Conservation (phyloP, 352 stramenopile genomes). For the Pythium guiyangense region DNA sequence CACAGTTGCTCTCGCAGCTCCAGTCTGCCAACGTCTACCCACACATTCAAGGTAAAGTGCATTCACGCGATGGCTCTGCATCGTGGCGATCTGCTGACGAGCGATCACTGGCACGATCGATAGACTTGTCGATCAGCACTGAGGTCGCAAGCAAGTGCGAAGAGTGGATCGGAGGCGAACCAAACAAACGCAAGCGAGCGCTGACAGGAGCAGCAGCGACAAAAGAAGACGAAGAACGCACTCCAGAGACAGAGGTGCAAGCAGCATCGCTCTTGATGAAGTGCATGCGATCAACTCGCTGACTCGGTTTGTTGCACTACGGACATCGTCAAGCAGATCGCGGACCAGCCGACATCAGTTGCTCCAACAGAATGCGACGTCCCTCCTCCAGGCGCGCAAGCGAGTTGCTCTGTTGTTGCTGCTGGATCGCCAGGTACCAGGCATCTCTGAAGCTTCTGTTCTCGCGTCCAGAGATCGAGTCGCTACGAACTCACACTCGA, state of each 20-base stretch:
- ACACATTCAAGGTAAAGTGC: constrained; percentile 11
- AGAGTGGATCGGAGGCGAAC: constrained; percentile 21
- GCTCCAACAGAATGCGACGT: neutral
- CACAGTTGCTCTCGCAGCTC: constrained; percentile 39
- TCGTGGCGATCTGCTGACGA: neutral
- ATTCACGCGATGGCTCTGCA: neutral
- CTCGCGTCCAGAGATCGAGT: too few relatives aligned
- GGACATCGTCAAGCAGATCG: too few relatives aligned
- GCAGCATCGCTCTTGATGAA: neutral
- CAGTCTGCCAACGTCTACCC: constrained; percentile 19
- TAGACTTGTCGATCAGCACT: constrained; percentile 11
- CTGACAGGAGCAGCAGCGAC: constrained; percentile 1
- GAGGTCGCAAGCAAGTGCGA: constrained; percentile 21
- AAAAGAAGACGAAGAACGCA: neutral
- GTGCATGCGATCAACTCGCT: neutral
- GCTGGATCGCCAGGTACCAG: neutral
- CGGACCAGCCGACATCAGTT: too few relatives aligned
- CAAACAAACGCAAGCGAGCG: constrained; percentile 41
- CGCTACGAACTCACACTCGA: neutral
- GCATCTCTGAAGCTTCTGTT: neutral
- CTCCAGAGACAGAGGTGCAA: neutral
- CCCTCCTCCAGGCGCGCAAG: neutral
- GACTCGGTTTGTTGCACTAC: too few relatives aligned
- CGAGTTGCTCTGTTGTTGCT: neutral
- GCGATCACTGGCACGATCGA: neutral